phyloP scores from a whole-genome alignment of 257 asterid species.

The Nicotiana undulata region DNA sequence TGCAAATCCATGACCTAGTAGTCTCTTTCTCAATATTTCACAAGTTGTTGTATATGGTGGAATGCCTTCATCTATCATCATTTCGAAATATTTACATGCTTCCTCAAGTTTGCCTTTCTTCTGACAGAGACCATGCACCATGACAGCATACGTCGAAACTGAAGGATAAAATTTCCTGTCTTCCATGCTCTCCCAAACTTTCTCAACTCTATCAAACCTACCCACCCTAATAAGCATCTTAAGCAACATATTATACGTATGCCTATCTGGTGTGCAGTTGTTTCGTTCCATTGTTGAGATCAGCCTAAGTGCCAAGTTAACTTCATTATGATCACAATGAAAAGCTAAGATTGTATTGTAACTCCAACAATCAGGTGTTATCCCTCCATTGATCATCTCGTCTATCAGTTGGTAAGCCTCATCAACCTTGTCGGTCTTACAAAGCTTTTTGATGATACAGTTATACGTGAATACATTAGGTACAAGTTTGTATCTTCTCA shows the following conservation, averaged over 20 bases:
- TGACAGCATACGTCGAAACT: constrained; percentile 70
- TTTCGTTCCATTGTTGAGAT: constrained; percentile 54
- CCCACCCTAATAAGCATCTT: constrained; percentile 80
- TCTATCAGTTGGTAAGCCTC: constrained; percentile 69
- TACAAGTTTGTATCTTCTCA: constrained; percentile 57
- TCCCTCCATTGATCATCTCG: constrained; percentile 56
- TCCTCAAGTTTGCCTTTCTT: constrained; percentile 68
- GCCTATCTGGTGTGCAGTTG: constrained; percentile 42
- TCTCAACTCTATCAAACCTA: constrained; percentile 65
- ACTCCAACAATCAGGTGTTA: constrained; percentile 65
- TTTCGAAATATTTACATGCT: constrained; percentile 63
- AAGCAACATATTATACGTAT: constrained; percentile 74
- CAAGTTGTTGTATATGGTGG: constrained; percentile 62
- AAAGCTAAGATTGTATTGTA: constrained; percentile 54
- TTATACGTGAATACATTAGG: constrained; percentile 77
- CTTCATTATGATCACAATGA: constrained; percentile 79
- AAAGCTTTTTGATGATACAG: constrained; percentile 58
- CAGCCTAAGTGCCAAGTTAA: constrained; percentile 51
- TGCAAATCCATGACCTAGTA: constrained; percentile 56
- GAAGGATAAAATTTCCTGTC: constrained; percentile 61
- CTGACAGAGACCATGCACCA: constrained; percentile 83
- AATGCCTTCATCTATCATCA: constrained; percentile 91
- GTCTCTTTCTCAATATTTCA: constrained; percentile 62
- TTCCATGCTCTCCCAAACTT: constrained; percentile 72
- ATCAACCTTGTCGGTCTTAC: constrained; percentile 48